Evolutionary conservation across 2,329 filamentous ascomycete genomes (phyloP).

Genomic region (Orbilia quercus): DNA sequence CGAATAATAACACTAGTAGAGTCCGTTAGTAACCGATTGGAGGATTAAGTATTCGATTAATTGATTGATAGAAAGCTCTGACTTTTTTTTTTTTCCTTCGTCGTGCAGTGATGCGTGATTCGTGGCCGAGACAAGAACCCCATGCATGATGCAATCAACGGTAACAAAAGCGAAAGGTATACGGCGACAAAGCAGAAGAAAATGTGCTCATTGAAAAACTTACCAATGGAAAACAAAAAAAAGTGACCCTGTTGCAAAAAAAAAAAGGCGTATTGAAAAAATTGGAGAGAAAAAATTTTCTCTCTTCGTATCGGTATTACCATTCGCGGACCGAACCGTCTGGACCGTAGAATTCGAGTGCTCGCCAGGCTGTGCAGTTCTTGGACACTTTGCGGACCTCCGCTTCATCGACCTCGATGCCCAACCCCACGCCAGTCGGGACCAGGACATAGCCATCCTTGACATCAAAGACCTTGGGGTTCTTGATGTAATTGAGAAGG

Average conservation of each 20-base stretch:
- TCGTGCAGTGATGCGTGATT: conserved; percentile 47
- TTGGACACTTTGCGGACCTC: conserved; percentile 71
- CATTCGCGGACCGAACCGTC: conserved; percentile 76
- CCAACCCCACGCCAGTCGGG: conserved; percentile 72
- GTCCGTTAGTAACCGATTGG: conserved; percentile 56
- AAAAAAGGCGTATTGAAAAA: conserved; percentile 1
- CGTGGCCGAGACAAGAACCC: conserved; percentile 41
- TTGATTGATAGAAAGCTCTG: conserved; percentile 3
- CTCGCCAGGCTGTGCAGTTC: conserved; percentile 72
- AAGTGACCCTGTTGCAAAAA: conserved; percentile 25
- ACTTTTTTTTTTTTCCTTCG: conserved; percentile 17
- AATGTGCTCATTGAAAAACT: conserved; percentile 23
- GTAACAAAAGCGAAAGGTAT: conserved; percentile 39
- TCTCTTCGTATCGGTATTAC: conserved; percentile 64
- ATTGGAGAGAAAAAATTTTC: conserved; percentile 42
- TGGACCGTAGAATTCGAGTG: conserved; percentile 74
- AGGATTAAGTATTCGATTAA: conserved; percentile 28
- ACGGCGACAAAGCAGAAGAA: conserved; percentile 16
- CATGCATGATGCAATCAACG: conserved; percentile 53
- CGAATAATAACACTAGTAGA: conserved; percentile 36
- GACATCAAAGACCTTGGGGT: conserved; percentile 74
- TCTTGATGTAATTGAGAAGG: conserved; percentile 74
- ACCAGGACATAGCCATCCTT: conserved; percentile 74
- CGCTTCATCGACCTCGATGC: conserved; percentile 78
- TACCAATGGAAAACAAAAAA: conserved; percentile 37